phyloP scores from a whole-genome alignment of 345 rosid genomes.

The Anastatica hierochuntica region DNA sequence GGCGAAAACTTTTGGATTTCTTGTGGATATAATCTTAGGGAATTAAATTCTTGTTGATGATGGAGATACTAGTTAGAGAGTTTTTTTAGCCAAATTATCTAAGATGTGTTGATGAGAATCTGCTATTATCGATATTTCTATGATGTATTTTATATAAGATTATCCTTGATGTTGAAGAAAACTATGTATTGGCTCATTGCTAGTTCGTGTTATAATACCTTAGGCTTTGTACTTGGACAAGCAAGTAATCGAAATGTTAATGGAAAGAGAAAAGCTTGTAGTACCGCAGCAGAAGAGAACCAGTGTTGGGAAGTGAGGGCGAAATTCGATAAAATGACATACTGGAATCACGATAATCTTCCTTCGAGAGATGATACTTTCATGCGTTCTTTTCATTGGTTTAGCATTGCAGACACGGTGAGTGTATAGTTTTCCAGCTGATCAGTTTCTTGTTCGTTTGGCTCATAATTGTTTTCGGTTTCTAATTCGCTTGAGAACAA shows the following conservation, averaged over 20 bases:
- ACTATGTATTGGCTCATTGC: background rate
- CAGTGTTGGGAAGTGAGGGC: conserved; percentile 68
- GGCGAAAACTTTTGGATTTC: background rate
- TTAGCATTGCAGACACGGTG: conserved; percentile 64
- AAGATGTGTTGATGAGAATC: background rate
- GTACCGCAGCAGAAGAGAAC: conserved; percentile 24
- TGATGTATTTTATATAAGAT: background rate
- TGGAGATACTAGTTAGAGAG: background rate
- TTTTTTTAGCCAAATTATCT: background rate
- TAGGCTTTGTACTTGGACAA: conserved; percentile 75
- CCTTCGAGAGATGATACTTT: conserved; percentile 78
- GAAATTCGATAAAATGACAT: conserved; percentile 55
- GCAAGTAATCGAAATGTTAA: conserved; percentile 25
- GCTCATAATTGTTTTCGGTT: background rate
- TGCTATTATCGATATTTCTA: background rate
- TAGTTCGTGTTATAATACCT: background rate
- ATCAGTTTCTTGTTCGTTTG: background rate
- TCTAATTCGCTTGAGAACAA: background rate
- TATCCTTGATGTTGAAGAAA: background rate
- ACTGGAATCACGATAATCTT: conserved; percentile 76
- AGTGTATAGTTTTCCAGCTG: conserved; percentile 14
- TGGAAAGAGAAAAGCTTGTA: conserved; percentile 42
- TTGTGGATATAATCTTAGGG: background rate
- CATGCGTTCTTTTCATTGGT: conserved; percentile 65
- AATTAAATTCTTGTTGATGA: background rate